Conservation (phyloP, 1,139 yeast genomes). For the Suhomyces bolitotheri region DNA sequence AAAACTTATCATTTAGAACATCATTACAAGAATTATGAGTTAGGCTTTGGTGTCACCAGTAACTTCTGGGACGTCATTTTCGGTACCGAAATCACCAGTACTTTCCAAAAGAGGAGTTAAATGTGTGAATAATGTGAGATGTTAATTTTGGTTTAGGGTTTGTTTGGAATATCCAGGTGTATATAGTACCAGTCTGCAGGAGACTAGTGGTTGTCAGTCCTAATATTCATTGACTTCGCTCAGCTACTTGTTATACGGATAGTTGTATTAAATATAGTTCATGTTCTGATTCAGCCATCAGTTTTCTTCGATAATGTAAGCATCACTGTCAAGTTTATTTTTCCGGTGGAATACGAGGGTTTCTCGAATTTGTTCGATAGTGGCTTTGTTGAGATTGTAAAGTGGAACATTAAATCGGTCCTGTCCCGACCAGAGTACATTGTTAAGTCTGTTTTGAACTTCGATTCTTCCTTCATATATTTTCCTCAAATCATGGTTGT, state of each 20-base stretch:
- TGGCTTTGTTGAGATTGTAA: not conserved
- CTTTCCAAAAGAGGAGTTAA: constrained; percentile 36
- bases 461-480: constrained; percentile 13
- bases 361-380: constrained; percentile 1
- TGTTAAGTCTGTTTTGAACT: constrained; percentile 9
- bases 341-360: constrained; percentile 11
- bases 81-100: constrained; percentile 57
- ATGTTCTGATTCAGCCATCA: no score
- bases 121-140: not conserved
- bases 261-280: no score
- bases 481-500: constrained; percentile 7
- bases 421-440: constrained; percentile 14
- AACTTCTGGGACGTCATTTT: constrained; percentile 93
- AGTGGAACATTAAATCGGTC: not conserved
- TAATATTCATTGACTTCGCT: constrained; percentile 2
- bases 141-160: not conserved
- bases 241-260: no score
- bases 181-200: constrained; percentile 1
- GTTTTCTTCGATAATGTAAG: constrained; percentile 13
- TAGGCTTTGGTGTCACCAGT: constrained; percentile 95
- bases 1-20: constrained; percentile 94
- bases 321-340: constrained; percentile 11
- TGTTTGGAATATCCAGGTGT: not conserved
- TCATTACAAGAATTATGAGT: constrained; percentile 93
- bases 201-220: no score